Conservation (phyloP, 495 filamentous ascomycete species). For the Cryomyces minteri region DNA sequence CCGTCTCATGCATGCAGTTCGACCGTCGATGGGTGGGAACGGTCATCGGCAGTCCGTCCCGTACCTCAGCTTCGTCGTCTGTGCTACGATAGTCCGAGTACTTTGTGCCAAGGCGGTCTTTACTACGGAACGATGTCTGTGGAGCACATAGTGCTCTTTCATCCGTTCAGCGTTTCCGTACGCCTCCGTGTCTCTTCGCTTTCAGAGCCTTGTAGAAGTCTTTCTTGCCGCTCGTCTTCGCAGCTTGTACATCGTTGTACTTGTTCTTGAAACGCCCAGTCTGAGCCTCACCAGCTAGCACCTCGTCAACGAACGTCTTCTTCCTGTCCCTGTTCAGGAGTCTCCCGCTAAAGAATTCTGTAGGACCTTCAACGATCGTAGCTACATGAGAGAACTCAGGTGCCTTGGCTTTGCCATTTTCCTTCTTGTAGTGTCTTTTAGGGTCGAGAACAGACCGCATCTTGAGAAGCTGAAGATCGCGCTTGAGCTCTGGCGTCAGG, state of each 20-base stretch:
- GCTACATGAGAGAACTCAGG: slow-evolving; percentile 81
- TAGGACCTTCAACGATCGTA: slow-evolving; percentile 73
- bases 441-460: slow-evolving; percentile 82
- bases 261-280: slow-evolving; percentile 48
- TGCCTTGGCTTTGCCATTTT: slow-evolving; percentile 39
- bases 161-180: slow-evolving; percentile 12
- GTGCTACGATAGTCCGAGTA: too few relatives aligned
- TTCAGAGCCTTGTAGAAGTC: slow-evolving; percentile 48
- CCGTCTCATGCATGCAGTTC: too few relatives aligned
- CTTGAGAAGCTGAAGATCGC: slow-evolving; percentile 69
- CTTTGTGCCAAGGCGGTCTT: too few relatives aligned
- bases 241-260: slow-evolving; percentile 46
- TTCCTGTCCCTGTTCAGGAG: slow-evolving; percentile 77
- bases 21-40: too few relatives aligned
- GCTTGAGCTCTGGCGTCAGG: slow-evolving; percentile 65
- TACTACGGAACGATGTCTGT: too few relatives aligned
- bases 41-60: too few relatives aligned
- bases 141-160: neutral
- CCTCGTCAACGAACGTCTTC: slow-evolving; percentile 77
- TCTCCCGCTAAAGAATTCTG: slow-evolving; percentile 64
- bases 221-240: slow-evolving; percentile 56
- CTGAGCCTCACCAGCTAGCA: slow-evolving; percentile 44
- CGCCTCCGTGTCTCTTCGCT: slow-evolving; percentile 26
- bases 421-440: slow-evolving; percentile 84
- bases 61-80: too few relatives aligned